Evolutionary conservation across 139 green algal species (phyloP).

Genomic region (Desmodesmus armatus): DNA sequence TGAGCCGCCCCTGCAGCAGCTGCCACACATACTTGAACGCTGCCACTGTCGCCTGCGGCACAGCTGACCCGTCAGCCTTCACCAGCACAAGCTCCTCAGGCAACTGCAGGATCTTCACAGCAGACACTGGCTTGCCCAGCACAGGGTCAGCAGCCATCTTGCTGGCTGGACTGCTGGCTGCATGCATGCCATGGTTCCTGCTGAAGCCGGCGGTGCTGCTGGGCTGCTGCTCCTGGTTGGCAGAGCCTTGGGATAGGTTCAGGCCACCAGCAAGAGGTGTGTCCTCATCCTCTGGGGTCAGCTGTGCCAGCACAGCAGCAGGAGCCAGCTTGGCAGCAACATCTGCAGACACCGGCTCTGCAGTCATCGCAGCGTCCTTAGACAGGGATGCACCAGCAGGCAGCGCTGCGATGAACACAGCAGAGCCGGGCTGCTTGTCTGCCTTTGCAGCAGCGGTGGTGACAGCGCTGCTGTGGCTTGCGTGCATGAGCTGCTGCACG

Average conservation of each 20-base stretch:
- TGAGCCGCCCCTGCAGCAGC: slow-evolving; percentile 27
- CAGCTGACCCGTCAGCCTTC: slow-evolving; percentile 5
- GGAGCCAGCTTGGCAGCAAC: not conserved
- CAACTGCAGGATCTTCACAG: not conserved
- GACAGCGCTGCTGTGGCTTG: not conserved
- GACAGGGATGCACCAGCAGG: not conserved
- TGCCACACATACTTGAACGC: slow-evolving; percentile 46
- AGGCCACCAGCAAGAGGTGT: not conserved
- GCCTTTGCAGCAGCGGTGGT: too few relatives aligned
- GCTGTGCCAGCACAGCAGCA: not conserved
- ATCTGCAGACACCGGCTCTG: not conserved
- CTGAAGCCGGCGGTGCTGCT: not conserved
- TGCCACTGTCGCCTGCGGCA: slow-evolving; percentile 37
- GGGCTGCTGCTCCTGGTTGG: not conserved
- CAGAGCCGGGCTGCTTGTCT: not conserved
- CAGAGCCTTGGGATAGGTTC: not conserved
- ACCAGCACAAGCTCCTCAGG: not conserved
- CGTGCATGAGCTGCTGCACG: not conserved
- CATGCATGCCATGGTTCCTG: not conserved
- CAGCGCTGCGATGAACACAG: not conserved
- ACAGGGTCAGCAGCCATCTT: not conserved
- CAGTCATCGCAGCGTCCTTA: not conserved
- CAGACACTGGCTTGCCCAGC: not conserved
- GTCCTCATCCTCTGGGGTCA: not conserved
- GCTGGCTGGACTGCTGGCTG: not conserved